phyloP scores from a whole-genome alignment of 768 basidiomycete species.

The Mycena indigotica region DNA sequence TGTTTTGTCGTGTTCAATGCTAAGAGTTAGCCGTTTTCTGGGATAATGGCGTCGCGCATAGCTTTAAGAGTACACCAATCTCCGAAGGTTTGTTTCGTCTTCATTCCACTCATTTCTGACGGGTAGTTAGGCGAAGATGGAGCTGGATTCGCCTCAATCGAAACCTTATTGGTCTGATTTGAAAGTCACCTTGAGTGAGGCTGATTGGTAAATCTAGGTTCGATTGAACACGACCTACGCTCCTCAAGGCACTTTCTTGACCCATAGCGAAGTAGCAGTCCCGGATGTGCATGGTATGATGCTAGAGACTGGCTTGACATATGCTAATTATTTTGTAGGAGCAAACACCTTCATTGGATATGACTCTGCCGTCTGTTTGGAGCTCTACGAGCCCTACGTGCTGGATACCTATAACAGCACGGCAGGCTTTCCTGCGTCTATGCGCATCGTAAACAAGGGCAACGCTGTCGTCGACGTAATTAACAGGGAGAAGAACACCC shows the following conservation, averaged over 20 bases:
- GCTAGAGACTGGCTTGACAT: neutral
- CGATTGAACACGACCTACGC: conserved; percentile 27
- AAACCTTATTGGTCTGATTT: conserved; percentile 21
- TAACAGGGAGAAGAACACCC: conserved; percentile 26
- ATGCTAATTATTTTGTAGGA: conserved; percentile 7
- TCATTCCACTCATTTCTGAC: no score
- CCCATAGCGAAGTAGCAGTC: conserved; percentile 11
- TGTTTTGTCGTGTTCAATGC: neutral
- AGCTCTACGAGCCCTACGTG: conserved; percentile 45
- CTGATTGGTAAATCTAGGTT: neutral
- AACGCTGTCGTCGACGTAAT: conserved; percentile 28
- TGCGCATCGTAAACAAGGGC: conserved; percentile 35
- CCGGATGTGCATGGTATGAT: conserved; percentile 24
- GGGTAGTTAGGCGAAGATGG: conserved; percentile 19
- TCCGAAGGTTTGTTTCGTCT: conserved; percentile 19
- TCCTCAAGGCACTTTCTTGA: conserved; percentile 25
- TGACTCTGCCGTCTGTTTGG: conserved; percentile 42
- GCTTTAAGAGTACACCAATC: conserved; percentile 25
- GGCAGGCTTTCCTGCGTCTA: conserved; percentile 31
- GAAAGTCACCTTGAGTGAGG: neutral
- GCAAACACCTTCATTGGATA: conserved; percentile 38
- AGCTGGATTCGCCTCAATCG: conserved; percentile 25
- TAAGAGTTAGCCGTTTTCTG: conserved; percentile 32
- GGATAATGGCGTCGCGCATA: conserved; percentile 38
- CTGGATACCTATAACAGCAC: conserved; percentile 41